Conservation (phyloP, 108 stramenopile species). For the Tribonema minus region DNA sequence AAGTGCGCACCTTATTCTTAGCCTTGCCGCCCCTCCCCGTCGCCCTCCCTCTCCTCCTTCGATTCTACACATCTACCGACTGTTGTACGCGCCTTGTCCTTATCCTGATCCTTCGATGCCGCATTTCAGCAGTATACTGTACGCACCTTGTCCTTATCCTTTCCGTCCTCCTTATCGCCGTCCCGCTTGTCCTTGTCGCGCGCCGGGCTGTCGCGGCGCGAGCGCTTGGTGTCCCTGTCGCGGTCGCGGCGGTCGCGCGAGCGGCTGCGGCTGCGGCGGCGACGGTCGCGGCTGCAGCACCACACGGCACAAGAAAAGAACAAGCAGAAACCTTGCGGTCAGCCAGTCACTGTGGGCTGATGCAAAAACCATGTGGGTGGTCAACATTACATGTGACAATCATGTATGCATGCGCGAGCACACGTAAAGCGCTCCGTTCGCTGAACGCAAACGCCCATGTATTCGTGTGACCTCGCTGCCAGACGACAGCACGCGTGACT, state of each 20-base stretch:
- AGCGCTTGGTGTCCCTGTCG: neutral
- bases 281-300: neutral
- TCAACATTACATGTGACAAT: neutral
- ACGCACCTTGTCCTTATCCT: too few relatives aligned
- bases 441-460: neutral
- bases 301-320: neutral
- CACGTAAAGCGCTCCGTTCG: neutral
- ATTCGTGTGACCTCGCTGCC: neutral
- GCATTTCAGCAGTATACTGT: neutral
- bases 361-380: neutral
- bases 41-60: neutral
- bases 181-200: neutral
- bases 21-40: too few relatives aligned
- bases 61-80: too few relatives aligned
- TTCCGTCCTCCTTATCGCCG: too few relatives aligned
- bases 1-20: too few relatives aligned
- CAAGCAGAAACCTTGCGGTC: too few relatives aligned
- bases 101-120: too few relatives aligned
- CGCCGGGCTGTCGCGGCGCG: slow-evolving; percentile 10
- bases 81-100: neutral
- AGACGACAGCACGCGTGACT: too few relatives aligned
- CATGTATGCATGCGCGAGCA: neutral
- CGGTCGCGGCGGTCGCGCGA: slow-evolving; percentile 13
- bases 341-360: neutral
- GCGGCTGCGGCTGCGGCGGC: slow-evolving; percentile 20